A percentile compares a stretch with the other conserved stretches of the same genome.
Evolutionary conservation across 768 basidiomycete species (phyloP).

Genomic region (Leccinellum albellum): DNA sequence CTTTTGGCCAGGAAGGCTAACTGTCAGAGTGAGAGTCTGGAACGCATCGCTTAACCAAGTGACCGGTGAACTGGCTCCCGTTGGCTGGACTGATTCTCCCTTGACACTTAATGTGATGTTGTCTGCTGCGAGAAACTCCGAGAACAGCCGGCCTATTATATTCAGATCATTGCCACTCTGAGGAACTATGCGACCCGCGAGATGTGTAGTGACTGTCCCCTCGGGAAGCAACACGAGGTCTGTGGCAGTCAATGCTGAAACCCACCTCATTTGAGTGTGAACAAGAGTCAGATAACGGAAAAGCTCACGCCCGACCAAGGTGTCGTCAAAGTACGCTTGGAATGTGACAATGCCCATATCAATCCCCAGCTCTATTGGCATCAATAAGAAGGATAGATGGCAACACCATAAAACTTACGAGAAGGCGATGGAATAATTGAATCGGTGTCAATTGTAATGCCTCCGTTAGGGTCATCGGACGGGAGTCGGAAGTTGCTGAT

Average conservation of each 20-base stretch:
- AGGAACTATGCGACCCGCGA: conserved; percentile 62
- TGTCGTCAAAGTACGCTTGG: conserved; percentile 55
- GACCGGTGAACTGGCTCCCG: conserved; percentile 48
- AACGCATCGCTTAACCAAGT: conserved; percentile 69
- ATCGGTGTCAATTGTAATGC: conserved; percentile 68
- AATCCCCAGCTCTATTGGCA: conserved; percentile 57
- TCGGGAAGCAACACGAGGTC: conserved; percentile 49
- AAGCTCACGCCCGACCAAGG: conserved; percentile 57
- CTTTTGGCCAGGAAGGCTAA: conserved; percentile 59
- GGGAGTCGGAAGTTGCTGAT: conserved; percentile 72
- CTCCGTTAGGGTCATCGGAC: conserved; percentile 62
- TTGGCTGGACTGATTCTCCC: conserved; percentile 59
- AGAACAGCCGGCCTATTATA: conserved; percentile 60
- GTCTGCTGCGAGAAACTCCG: conserved; percentile 57
- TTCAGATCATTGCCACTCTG: conserved; percentile 53
- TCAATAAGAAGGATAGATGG: conserved; percentile 9
- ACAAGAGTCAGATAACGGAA: background rate
- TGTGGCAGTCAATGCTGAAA: conserved; percentile 48
- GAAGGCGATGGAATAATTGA: conserved; percentile 61
- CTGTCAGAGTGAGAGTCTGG: conserved; percentile 57
- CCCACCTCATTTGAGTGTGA: background rate
- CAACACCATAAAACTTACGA: conserved; percentile 41
- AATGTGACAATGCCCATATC: conserved; percentile 64
- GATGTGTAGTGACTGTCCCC: conserved; percentile 45
- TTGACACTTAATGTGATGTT: conserved; percentile 58